Evolutionary conservation across 2,329 filamentous ascomycete species (phyloP).

Genomic region (Whalleya microplaca): DNA sequence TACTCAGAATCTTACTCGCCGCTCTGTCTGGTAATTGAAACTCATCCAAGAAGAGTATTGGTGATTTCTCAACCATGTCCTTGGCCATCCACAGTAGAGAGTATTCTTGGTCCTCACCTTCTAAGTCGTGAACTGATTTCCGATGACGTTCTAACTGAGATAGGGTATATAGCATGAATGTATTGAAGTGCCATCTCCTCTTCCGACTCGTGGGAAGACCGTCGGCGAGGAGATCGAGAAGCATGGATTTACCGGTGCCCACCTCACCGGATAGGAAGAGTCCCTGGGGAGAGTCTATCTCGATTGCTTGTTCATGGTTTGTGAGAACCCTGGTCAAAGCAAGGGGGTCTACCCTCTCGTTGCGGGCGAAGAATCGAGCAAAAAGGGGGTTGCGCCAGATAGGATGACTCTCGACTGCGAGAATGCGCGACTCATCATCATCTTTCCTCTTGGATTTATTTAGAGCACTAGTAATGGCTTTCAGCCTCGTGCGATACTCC

Average conservation of each 20-base stretch:
- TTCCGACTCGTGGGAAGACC: constrained; percentile 75
- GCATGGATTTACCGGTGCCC: constrained; percentile 82
- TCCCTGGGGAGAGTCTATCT: constrained; percentile 73
- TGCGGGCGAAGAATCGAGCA: constrained; percentile 59
- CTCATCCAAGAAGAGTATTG: constrained; percentile 80
- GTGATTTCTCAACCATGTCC: constrained; percentile 74
- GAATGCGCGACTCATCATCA: constrained; percentile 38
- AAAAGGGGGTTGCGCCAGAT: constrained; percentile 64
- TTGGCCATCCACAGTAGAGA: constrained; percentile 75
- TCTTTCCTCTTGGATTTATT: constrained; percentile 39
- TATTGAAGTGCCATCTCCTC: constrained; percentile 80
- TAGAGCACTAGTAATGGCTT: constrained; percentile 58
- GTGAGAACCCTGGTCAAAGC: constrained; percentile 72
- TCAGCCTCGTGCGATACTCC: constrained; percentile 70
- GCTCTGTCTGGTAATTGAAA: constrained; percentile 82
- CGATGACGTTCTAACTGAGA: constrained; percentile 72
- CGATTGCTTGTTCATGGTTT: constrained; percentile 71
- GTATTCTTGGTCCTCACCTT: constrained; percentile 54
- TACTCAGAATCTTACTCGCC: constrained; percentile 77
- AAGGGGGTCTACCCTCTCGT: constrained; percentile 60
- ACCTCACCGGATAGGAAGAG: constrained; percentile 81
- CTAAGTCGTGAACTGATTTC: constrained; percentile 35
- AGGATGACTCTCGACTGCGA: constrained; percentile 58
- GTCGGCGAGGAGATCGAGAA: constrained; percentile 81
- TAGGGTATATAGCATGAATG: constrained; percentile 80